A percentile compares a stretch with the other conserved stretches of the same genome.
These are phyloP conservation scores for Cyclotella kingstonii DNA, from an alignment of 108 stramenopile genomes.

Conservation along the genomic window DNA sequence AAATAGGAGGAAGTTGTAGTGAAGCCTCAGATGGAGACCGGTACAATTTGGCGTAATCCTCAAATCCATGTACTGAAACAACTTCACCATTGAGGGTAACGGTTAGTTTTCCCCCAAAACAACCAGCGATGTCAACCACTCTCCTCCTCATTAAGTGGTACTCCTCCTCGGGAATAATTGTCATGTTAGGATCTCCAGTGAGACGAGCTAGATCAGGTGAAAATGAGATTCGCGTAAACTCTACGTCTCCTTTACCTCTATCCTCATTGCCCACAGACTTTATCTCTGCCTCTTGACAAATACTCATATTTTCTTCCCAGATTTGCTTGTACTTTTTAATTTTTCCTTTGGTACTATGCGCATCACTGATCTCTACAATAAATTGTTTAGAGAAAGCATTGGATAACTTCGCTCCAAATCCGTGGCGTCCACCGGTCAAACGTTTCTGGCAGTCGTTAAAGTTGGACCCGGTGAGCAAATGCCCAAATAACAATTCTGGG, in stretches of 20 bases:
- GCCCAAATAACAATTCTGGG: constrained; percentile 98
- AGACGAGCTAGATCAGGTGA: constrained; percentile 72
- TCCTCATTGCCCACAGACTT: constrained; percentile 4
- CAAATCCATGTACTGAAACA: constrained; percentile 35
- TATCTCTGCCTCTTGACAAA: constrained; percentile 47
- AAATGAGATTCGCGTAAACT: constrained; percentile 77
- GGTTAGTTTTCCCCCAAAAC: constrained; percentile 62
- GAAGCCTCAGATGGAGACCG: background rate
- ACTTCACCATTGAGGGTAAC: constrained; percentile 64
- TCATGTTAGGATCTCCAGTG: constrained; percentile 25
- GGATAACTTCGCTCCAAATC: constrained; percentile 88
- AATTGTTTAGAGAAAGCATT: constrained; percentile 87
- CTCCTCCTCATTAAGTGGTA: constrained; percentile 81
- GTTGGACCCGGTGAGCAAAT: constrained; percentile 96
- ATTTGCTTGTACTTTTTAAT: constrained; percentile 53
- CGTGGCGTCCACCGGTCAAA: constrained; percentile 88
- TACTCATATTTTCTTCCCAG: constrained; percentile 81
- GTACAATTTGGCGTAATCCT: constrained; percentile 48
- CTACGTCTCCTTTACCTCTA: background rate
- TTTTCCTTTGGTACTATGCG: constrained; percentile 23
- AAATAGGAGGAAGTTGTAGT: constrained; percentile 26
- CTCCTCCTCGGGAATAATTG: constrained; percentile 55
- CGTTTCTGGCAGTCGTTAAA: constrained; percentile 97
- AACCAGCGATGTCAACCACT: constrained; percentile 87
- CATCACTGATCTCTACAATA: constrained; percentile 69